These are phyloP conservation scores for Flaveria sonorensis DNA, from an alignment of 129 eudicot genomes.

Conservation along the genomic window DNA sequence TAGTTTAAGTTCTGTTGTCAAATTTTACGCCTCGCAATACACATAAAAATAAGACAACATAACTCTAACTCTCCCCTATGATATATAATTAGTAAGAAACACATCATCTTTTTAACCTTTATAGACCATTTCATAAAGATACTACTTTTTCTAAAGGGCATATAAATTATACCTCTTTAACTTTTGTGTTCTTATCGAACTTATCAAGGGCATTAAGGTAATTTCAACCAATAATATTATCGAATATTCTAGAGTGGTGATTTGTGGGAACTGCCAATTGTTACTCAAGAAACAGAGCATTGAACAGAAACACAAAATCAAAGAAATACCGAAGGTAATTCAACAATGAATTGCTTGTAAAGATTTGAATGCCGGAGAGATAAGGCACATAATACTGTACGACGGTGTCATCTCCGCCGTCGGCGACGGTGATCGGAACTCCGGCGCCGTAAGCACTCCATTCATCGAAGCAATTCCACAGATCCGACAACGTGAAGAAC, in stretches of 20 bases:
- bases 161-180: background rate
- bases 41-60: no score
- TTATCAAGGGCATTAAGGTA: no score
- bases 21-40: no score
- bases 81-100: no score
- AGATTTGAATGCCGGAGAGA: constrained; percentile 89
- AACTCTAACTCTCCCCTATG: no score
- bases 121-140: background rate
- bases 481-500: constrained; percentile 64
- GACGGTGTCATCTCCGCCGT: constrained; percentile 57
- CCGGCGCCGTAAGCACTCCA: constrained; percentile 98
- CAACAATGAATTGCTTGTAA: constrained; percentile 66
- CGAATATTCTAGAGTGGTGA: no score
- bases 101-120: background rate
- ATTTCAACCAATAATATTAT: no score
- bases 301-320: background rate
- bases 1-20: background rate
- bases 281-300: background rate
- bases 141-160: background rate
- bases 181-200: background rate
- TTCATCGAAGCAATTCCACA: constrained; percentile 89
- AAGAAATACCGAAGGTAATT: constrained; percentile 54
- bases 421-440: constrained; percentile 57
- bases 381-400: constrained; percentile 89
- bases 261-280: no score